phyloP scores from a whole-genome alignment of 2,329 filamentous ascomycete genomes.

The Aspergillus candidus region DNA sequence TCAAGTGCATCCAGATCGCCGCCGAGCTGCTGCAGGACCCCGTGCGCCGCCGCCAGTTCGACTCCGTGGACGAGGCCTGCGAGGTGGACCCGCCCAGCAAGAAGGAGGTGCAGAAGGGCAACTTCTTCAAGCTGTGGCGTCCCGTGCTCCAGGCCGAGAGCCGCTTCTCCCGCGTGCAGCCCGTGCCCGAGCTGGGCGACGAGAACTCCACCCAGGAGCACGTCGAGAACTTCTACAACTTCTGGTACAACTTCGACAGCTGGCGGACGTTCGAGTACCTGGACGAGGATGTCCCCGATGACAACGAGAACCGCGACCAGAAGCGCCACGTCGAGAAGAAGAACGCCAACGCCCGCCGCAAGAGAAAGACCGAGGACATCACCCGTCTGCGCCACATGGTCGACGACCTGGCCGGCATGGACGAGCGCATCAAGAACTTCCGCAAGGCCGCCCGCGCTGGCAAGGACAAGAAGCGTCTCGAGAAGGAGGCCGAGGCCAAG shows the following conservation, averaged over 20 bases:
- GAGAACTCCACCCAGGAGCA: slow-evolving; percentile 80
- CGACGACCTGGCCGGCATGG: slow-evolving; percentile 74
- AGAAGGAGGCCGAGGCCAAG: slow-evolving; percentile 88
- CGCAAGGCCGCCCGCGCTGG: slow-evolving; percentile 80
- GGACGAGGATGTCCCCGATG: slow-evolving; percentile 96
- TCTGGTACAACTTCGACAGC: slow-evolving; percentile 99
- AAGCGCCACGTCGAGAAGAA: slow-evolving; percentile 98
- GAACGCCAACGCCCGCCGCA: slow-evolving; percentile 94
- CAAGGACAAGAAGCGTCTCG: slow-evolving; percentile 92
- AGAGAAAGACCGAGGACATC: slow-evolving; percentile 99
- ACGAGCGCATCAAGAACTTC: slow-evolving; percentile 98
- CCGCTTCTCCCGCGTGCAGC: slow-evolving; percentile 86
- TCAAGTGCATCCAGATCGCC: slow-evolving; percentile 99
- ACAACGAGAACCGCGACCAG: slow-evolving; percentile 98
- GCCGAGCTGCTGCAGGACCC: slow-evolving; percentile 91
- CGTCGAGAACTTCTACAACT: slow-evolving; percentile 97
- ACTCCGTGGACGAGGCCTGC: slow-evolving; percentile 90
- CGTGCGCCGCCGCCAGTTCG: slow-evolving; percentile 85
- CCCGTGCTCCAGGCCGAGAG: slow-evolving; percentile 85
- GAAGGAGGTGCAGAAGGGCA: slow-evolving; percentile 78
- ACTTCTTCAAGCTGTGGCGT: slow-evolving; percentile 94
- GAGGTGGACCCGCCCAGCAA: slow-evolving; percentile 89
- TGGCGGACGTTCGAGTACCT: slow-evolving; percentile 98
- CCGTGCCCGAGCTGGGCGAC: slow-evolving; percentile 79
- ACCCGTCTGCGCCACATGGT: slow-evolving; percentile 82